Evolutionary conservation across 345 rosid species (phyloP), one percentile per base, ranked within the genome.

Genomic region (Mallotus nudiflorus): DNA sequence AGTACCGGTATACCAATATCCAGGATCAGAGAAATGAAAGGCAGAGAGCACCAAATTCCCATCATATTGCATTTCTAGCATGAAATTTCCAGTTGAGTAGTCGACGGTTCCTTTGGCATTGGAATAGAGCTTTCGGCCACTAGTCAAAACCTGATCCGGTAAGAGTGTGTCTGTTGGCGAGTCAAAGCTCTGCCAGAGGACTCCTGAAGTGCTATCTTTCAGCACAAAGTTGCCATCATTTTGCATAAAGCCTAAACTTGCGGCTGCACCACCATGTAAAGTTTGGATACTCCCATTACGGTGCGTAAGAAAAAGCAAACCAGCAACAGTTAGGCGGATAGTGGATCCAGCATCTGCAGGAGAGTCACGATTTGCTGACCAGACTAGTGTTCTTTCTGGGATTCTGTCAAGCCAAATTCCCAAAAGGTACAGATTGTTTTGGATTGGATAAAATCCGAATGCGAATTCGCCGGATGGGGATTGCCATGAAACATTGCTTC

Each of bases 151-250:
- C 35, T 77, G 81, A 29, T 58, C 67, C 0, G 64, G 77, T 18
- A 77, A 54, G 62, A 77, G 22, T 33, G 74, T 68, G 46, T 77
- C 77, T 29, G 74, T 77, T 42, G 77, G 77, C 0, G 39, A 55
- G 28, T 18, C 37, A 65, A 77, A 73, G 54, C 77, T 77, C 59
- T 14, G 13, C 81, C 77, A 77, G 1, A 77, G 0, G 31, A 33
- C 4, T 11, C 9, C 6, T 18, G 77, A 73, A 42, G 22, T 31
- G 13, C 0, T 51, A 31, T 58, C 71, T 64, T 5, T 42, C 57
- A 77, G 40, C 3, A 77, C 77, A 58, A 77, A 73, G 59, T 77
- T 77, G 22, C 74, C 81, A 45, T 77, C 42, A 46, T 73, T n/a
- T 58, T 44, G 59, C 81, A 77, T 68, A 28, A 68, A 59, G 16